Conservation (phyloP, 2,329 filamentous ascomycete genomes). For the Huntiella moniliformis region DNA sequence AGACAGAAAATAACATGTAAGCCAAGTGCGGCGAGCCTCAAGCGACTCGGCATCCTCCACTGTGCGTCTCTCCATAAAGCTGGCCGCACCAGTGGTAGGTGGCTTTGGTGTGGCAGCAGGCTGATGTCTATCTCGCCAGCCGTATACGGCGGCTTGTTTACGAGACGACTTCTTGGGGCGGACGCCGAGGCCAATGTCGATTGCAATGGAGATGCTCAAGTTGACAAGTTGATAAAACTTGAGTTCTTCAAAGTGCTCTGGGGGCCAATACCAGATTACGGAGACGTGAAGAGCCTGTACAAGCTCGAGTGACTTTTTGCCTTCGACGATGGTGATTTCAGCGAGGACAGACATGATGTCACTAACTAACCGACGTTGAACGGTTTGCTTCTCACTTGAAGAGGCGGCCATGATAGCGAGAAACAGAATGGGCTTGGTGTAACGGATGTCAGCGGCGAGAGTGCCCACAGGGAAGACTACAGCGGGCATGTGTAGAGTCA, state of each 20-base stretch:
- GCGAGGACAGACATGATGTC: conserved; percentile 57
- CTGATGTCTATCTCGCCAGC: background rate
- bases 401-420: conserved; percentile 51
- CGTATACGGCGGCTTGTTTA: background rate
- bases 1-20: conserved; percentile 39
- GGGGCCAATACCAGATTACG: conserved; percentile 72
- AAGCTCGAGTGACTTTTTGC: conserved; percentile 66
- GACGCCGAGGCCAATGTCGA: conserved; percentile 62
- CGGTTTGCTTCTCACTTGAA: conserved; percentile 33
- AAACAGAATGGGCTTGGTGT: conserved; percentile 46
- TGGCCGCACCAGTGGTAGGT: conserved; percentile 1
- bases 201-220: conserved; percentile 60
- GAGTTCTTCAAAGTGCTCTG: conserved; percentile 65
- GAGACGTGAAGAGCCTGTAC: conserved; percentile 60
- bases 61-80: conserved; percentile 12
- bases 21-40: conserved; percentile 33
- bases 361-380: conserved; percentile 43
- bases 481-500: conserved; percentile 42
- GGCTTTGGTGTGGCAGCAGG: background rate
- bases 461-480: conserved; percentile 39
- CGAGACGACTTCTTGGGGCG: conserved; percentile 15
- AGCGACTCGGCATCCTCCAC: conserved; percentile 12
- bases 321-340: conserved; percentile 53
- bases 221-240: conserved; percentile 83
- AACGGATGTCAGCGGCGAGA: conserved; percentile 36